Evolutionary conservation across 1,284 basidiomycete species (phyloP).

Genomic region (Trichosporon sp.): DNA sequence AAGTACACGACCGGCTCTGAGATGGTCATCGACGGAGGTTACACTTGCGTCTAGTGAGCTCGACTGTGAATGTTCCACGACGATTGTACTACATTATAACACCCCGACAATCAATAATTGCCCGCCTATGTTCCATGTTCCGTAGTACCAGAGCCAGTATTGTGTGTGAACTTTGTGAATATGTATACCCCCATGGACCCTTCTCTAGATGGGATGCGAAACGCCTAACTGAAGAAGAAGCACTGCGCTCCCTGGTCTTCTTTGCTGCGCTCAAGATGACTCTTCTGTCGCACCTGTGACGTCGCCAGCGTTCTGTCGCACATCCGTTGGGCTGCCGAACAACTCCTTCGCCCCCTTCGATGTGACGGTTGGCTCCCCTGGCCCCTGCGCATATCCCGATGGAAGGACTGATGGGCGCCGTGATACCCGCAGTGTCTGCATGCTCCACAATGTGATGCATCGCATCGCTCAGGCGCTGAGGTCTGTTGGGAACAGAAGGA

Average conservation of each 20-base stretch:
- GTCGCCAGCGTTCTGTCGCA: not conserved
- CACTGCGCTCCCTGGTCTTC: not conserved
- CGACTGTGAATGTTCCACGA: not conserved
- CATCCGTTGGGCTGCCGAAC: not conserved
- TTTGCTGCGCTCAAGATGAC: not conserved
- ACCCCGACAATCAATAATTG: not conserved
- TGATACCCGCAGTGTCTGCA: not conserved
- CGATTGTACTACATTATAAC: not conserved
- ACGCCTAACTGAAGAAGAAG: no score
- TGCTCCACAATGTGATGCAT: not conserved
- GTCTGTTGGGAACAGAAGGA: not conserved
- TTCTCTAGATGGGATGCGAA: no score
- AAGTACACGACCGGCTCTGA: slow-evolving; percentile 34
- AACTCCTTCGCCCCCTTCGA: not conserved
- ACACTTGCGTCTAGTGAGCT: slow-evolving; percentile 25
- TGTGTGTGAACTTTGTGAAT: not conserved
- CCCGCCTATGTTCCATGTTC: not conserved
- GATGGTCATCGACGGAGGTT: slow-evolving; percentile 27
- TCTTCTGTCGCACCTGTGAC: not conserved
- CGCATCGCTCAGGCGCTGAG: not conserved
- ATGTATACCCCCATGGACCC: not conserved
- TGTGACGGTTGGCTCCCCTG: not conserved
- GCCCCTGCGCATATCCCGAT: not conserved
- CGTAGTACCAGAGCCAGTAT: not conserved
- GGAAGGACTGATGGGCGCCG: not conserved